These are phyloP conservation scores for Rachicladosporium sp. DNA, from an alignment of 2,329 filamentous ascomycete species.

Conservation along the genomic window DNA sequence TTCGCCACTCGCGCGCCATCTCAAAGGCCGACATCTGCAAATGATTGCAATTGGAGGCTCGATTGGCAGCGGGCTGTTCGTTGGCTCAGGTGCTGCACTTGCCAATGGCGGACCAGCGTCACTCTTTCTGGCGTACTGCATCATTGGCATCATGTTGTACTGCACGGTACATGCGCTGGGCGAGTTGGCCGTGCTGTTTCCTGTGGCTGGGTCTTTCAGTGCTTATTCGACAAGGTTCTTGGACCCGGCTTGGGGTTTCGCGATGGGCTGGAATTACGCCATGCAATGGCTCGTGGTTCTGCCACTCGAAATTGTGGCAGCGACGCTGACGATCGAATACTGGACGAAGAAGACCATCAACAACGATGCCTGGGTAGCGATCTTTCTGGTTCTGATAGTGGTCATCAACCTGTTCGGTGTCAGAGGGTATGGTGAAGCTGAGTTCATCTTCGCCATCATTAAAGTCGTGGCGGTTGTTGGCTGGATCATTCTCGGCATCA, in stretches of 20 bases:
- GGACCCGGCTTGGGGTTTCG: slow-evolving; percentile 25
- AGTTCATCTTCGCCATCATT: slow-evolving; percentile 25
- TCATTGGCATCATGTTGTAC: slow-evolving; percentile 24
- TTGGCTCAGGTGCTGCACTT: slow-evolving; percentile 22
- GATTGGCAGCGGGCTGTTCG: slow-evolving; percentile 39
- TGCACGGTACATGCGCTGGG: slow-evolving; percentile 23
- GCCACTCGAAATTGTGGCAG: slow-evolving; percentile 23
- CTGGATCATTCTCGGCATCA: slow-evolving; percentile 53
- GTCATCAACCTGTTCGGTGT: slow-evolving; percentile 24
- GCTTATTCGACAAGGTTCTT: slow-evolving; percentile 24
- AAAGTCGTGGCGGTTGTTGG: slow-evolving; percentile 40
- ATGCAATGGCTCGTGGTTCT: slow-evolving; percentile 23
- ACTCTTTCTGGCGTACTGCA: slow-evolving; percentile 19
- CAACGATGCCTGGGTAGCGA: slow-evolving; percentile 21
- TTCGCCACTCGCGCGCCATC: slow-evolving; percentile 54
- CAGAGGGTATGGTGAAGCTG: slow-evolving; percentile 23
- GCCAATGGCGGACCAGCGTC: slow-evolving; percentile 23
- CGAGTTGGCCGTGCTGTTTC: slow-evolving; percentile 24
- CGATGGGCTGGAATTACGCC: slow-evolving; percentile 25
- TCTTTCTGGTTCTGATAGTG: slow-evolving; percentile 21
- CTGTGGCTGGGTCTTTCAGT: slow-evolving; percentile 24
- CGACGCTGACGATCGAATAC: slow-evolving; percentile 21
- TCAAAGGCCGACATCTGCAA: slow-evolving; percentile 79
- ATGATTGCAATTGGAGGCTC: slow-evolving; percentile 96
- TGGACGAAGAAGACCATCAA: slow-evolving; percentile 19